Conservation (phyloP, 1,284 basidiomycete genomes). For the Cronartium quercuum region DNA sequence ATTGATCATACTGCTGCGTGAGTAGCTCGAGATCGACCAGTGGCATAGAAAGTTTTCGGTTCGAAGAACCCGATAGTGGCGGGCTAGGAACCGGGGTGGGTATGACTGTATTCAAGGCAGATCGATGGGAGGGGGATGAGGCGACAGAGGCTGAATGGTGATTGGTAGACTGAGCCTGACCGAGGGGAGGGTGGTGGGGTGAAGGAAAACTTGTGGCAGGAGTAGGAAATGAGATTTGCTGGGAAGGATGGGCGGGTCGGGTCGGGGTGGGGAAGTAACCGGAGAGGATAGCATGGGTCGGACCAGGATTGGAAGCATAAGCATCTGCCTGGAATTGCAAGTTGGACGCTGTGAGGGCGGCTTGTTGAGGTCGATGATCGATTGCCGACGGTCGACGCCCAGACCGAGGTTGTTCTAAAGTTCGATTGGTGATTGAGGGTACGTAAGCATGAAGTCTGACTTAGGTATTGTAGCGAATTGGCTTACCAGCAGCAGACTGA, state of each 20-base stretch:
- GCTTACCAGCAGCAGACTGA: constrained; percentile 13
- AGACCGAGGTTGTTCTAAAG: neutral
- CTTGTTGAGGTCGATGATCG: neutral
- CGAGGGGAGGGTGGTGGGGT: neutral
- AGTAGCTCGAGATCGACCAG: constrained; percentile 45
- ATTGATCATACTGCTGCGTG: constrained; percentile 41
- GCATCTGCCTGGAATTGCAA: neutral
- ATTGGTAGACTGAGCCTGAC: constrained; percentile 4
- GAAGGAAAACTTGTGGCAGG: neutral
- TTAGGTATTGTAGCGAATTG: neutral
- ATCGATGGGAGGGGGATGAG: neutral
- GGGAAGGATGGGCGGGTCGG: neutral
- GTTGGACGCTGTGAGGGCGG: neutral
- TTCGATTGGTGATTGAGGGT: neutral
- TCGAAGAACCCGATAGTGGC: neutral
- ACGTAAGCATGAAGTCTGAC: neutral
- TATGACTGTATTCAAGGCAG: neutral
- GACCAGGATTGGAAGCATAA: neutral
- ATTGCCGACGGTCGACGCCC: too few species aligned
- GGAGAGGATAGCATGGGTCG: too few species aligned
- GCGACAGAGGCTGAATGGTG: neutral
- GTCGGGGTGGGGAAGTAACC: neutral
- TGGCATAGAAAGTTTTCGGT: constrained; percentile 30
- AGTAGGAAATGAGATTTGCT: neutral
- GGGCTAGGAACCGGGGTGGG: neutral